Evolutionary conservation across 805 yeast species (phyloP), one percentile per base, ranked within the genome.

Genomic region (Saccharomycopsis vini): DNA sequence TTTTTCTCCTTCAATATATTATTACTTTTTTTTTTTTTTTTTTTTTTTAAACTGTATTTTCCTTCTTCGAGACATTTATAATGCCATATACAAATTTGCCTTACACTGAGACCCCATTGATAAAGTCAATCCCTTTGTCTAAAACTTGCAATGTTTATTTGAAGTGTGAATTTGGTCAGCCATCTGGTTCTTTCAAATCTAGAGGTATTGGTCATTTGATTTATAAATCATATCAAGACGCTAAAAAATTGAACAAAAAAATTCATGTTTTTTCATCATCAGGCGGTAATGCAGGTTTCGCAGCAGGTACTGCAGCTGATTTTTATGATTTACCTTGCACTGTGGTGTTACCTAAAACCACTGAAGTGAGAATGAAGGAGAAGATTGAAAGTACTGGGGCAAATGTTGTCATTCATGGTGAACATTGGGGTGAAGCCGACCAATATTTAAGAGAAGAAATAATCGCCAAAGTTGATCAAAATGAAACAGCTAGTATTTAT

Each of bases 221-320:
- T 28, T 53, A 57, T n/a, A 51, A 54, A 12, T 59, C 63, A 5
- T 57, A 68, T 1, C 55, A 53, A 2, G 51, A 52, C 15, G 64
- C 67, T 1, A 51, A 54, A 22, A 38, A 28, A 2, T 41, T 59
- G 3, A 49, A 53, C 13, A 59, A 61, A 36, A 50, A 52, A 31
- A 62, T 70, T 13, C 65, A 63, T 4, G 70, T 73, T 3, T 68
- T 67, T 48, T 68, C 77, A 4, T 72, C 77, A 12, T 69, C 75
- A 34, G 80, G 79, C 9, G 79, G 80, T 4, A 71, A 71, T 49
- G 76, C 76, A 13, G 76, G 76, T 1, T 61, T 71, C 43, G 79
- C 79, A 4, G 78, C 77, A 5, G 74, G 77, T 0, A 65, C 64
- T 38, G 65, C 75, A 28, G 66, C 75, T 2, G 50, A 46, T 39